Evolutionary conservation across 73 alveolate species (phyloP).

Genomic region (Blepharisma japonicum): DNA sequence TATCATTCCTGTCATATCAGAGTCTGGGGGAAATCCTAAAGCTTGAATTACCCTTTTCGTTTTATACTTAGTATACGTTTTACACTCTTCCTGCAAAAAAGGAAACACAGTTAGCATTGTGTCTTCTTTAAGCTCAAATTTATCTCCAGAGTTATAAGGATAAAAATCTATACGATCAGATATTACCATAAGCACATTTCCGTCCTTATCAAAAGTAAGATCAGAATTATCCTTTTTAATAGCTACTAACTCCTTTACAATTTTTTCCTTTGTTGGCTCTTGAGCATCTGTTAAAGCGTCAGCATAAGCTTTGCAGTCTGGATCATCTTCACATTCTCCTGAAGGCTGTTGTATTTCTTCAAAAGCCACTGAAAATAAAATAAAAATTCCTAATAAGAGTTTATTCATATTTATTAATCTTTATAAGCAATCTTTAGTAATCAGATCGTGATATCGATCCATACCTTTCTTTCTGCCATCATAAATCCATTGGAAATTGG

Average conservation of each 20-base stretch:
- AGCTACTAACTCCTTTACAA: neutral
- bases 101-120: neutral
- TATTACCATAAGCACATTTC: neutral
- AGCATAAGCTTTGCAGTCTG: neutral
- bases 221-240: neutral
- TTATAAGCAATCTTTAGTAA: neutral
- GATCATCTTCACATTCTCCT: slow-evolving; percentile 9
- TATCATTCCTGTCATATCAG: neutral
- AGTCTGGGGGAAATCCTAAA: slow-evolving; percentile 8
- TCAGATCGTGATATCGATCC: neutral
- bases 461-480: slow-evolving; percentile 5
- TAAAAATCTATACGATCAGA: neutral
- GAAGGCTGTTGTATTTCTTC: neutral
- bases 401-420: neutral
- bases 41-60: neutral
- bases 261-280: neutral
- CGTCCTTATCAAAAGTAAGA: neutral
- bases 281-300: neutral
- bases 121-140: neutral
- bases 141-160: neutral
- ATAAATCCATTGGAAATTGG: neutral
- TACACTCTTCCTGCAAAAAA: neutral
- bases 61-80: neutral
- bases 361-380: too few relatives aligned
- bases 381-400: too few relatives aligned